Percentiles rank a stretch among this genome's conserved stretches.
phyloP scores from a whole-genome alignment of 192 early-diverging fungal species.

The Chytriomyces hyalinus region DNA sequence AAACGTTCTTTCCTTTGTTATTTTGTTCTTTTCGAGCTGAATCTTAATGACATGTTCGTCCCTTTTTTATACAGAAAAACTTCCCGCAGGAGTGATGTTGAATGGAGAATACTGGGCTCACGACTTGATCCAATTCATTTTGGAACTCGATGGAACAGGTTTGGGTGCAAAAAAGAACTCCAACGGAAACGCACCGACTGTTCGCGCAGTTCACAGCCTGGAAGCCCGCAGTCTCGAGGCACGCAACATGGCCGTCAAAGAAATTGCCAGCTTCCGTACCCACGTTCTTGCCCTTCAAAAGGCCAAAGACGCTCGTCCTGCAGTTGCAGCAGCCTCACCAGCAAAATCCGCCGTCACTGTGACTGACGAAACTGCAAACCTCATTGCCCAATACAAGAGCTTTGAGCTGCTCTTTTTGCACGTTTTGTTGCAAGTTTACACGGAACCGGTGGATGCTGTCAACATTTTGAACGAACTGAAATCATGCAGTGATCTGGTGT shows the following conservation, averaged over 20 bases:
- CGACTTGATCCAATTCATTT: conserved; percentile 56
- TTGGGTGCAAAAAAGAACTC: neutral
- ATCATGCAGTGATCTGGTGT: conserved; percentile 75
- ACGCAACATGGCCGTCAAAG: conserved; percentile 33
- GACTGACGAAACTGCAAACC: conserved; percentile 12
- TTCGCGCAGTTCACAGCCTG: conserved; percentile 16
- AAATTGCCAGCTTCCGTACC: conserved; percentile 21
- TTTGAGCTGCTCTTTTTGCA: conserved; percentile 78
- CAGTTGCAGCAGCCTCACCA: too few relatives aligned
- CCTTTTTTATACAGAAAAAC: conserved; percentile 5
- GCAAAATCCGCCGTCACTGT: too few relatives aligned
- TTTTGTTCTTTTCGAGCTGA: neutral
- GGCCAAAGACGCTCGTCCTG: too few relatives aligned
- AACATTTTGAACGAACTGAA: conserved; percentile 72
- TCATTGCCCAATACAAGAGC: conserved; percentile 63
- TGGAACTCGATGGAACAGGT: conserved; percentile 41
- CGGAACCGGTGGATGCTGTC: conserved; percentile 68
- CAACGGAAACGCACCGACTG: neutral
- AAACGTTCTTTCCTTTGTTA: neutral
- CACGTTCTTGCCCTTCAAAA: conserved; percentile 14
- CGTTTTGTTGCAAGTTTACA: conserved; percentile 66
- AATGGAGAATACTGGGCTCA: conserved; percentile 68
- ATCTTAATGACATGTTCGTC: conserved; percentile 37
- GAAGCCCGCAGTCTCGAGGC: conserved; percentile 27
- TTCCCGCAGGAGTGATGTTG: conserved; percentile 55